Evolutionary conservation across 257 asterid genomes (phyloP).

Genomic region (Rauvolfia tetraphylla): DNA sequence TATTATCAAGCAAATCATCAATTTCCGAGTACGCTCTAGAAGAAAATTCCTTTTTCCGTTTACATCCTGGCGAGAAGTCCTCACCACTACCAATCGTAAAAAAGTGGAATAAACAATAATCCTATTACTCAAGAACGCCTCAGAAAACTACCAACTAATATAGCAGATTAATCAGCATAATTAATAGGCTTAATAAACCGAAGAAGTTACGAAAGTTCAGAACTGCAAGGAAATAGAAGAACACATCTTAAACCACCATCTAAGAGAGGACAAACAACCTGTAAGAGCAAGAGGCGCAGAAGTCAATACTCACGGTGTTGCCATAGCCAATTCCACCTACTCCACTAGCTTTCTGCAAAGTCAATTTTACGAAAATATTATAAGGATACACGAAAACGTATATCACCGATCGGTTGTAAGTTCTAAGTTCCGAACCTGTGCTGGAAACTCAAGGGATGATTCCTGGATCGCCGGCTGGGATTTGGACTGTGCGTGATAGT

Average conservation of each 20-base stretch:
- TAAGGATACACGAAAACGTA: neutral
- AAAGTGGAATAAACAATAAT: neutral
- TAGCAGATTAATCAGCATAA: neutral
- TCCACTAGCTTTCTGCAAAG: constrained; percentile 59
- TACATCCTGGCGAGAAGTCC: neutral
- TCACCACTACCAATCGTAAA: neutral
- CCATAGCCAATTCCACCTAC: constrained; percentile 57
- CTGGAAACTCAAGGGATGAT: constrained; percentile 54
- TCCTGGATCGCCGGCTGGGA: constrained; percentile 29
- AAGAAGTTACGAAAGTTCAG: neutral
- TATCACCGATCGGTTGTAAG: neutral
- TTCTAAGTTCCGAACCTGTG: constrained; percentile 46
- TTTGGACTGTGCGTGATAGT: constrained; percentile 15
- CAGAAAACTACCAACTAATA: neutral
- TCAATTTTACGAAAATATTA: neutral
- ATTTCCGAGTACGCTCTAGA: neutral
- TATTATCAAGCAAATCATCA: neutral
- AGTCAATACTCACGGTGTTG: constrained; percentile 76
- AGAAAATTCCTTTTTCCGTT: neutral
- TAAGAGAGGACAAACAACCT: constrained; percentile 35
- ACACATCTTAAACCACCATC: neutral
- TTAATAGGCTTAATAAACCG: neutral
- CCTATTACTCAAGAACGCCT: neutral
- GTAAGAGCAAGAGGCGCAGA: constrained; percentile 92
- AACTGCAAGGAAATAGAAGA: neutral